Evolutionary conservation across 148 eudicot species (phyloP), one percentile per base, ranked within the genome.

Genomic region (Linanthus parryae): DNA sequence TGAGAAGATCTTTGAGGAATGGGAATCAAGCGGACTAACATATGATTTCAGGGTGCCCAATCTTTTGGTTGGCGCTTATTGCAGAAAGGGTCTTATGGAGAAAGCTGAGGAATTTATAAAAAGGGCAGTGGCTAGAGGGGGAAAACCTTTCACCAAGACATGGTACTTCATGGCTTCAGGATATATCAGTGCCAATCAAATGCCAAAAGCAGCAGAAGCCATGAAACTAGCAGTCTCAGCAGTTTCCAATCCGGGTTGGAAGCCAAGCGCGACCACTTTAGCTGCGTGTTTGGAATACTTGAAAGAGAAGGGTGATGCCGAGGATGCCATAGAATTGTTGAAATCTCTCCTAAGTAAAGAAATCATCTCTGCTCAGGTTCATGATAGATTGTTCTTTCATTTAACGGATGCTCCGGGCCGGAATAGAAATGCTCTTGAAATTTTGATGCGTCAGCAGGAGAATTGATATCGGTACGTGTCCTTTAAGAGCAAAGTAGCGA

Each of bases 81-180:
- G 76, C 52, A 48, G 53, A 40, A 70, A 54, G 44, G 79, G 60
- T 54, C 62, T 43, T 44, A 41, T 73, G 69, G 71, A 63, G 40
- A 70, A 78, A 64, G 83, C 79, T 1, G 68, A 78, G 51, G 62
- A 44, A 34, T 49, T 78, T 39, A 36, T 73, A 25, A 43, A 63
- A 5, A 61, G 45, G 31, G 62, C 41, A 38, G 51, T 55, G 4
- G 10, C 24, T 10, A 61, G 60, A 51, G 76, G 79, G 56, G 73
- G 69, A 17, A 26, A 43, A 8, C 60, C 76, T 29, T 21, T 37
- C 40, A 26, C 61, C 5, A 39, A 22, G 21, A 70, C 79, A 8
- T 70, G 75, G 78, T 57, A 18, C 30, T 59, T 27, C 52, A 49
- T 78, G 67, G 56, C 79, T 17, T 8, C 20, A 10, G 83, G 67